These are phyloP conservation scores for Coprinopsis marcescibilis DNA, from an alignment of 768 basidiomycete genomes.

Conservation along the genomic window DNA sequence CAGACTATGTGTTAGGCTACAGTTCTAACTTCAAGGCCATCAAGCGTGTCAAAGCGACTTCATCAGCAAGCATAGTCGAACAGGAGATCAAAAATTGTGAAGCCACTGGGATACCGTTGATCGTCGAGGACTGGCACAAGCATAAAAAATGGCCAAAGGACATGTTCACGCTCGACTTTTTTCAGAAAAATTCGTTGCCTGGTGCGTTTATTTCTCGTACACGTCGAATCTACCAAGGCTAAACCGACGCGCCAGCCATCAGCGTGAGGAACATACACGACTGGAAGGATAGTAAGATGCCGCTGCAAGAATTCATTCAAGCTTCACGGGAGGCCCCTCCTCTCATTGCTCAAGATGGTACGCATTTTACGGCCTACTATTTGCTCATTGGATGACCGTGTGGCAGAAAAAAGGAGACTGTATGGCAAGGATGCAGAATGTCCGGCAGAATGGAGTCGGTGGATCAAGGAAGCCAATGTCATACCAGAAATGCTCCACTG, in stretches of 20 bases:
- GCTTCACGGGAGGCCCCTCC: slow-evolving; percentile 30
- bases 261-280: slow-evolving; percentile 58
- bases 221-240: background rate
- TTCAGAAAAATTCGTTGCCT: slow-evolving; percentile 27
- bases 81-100: slow-evolving; percentile 42
- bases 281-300: slow-evolving; percentile 46
- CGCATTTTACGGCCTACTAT: slow-evolving; percentile 1
- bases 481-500: slow-evolving; percentile 53
- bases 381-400: slow-evolving; percentile 18
- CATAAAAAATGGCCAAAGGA: slow-evolving; percentile 48
- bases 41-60: slow-evolving; percentile 24
- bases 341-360: slow-evolving; percentile 36
- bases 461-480: slow-evolving; percentile 41
- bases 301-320: slow-evolving; percentile 48
- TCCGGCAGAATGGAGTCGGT: slow-evolving; percentile 58
- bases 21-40: slow-evolving; percentile 35
- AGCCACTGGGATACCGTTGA: slow-evolving; percentile 47
- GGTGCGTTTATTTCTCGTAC: background rate
- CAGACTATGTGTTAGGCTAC: slow-evolving; percentile 32
- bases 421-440: slow-evolving; percentile 80
- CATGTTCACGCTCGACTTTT: slow-evolving; percentile 53
- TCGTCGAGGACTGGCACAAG: slow-evolving; percentile 58
- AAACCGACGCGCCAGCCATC: slow-evolving; percentile 35
- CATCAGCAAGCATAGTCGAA: slow-evolving; percentile 25
- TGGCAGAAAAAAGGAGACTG: slow-evolving; percentile 44